These are phyloP conservation scores for Vararia minispora DNA, from an alignment of 768 basidiomycete genomes.

Conservation along the genomic window DNA sequence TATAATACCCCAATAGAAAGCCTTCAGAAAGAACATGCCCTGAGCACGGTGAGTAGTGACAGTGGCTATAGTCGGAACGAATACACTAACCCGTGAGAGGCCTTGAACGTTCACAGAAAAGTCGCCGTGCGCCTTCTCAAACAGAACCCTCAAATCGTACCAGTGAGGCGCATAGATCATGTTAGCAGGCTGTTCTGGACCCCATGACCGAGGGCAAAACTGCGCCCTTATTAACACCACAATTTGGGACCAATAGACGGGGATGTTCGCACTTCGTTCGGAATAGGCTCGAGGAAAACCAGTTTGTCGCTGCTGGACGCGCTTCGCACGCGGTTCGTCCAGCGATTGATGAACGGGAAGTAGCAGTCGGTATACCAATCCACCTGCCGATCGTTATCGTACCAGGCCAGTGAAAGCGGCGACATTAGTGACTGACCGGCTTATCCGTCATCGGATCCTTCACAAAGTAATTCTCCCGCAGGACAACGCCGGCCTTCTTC, in stretches of 20 bases:
- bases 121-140: constrained; percentile 72
- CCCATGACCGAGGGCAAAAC: constrained; percentile 79
- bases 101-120: constrained; percentile 93
- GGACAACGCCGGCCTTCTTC: constrained; percentile 56
- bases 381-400: constrained; percentile 30
- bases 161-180: constrained; percentile 72
- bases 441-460: constrained; percentile 53
- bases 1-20: constrained; percentile 92
- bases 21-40: constrained; percentile 77
- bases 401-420: background rate
- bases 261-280: constrained; percentile 66
- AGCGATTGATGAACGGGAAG: constrained; percentile 61
- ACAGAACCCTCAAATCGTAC: constrained; percentile 89
- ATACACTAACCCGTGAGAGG: constrained; percentile 56
- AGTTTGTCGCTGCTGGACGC: constrained; percentile 42
- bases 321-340: constrained; percentile 49
- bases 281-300: constrained; percentile 76
- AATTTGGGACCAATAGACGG: background rate
- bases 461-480: constrained; percentile 79
- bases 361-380: constrained; percentile 87
- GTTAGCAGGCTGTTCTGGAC: constrained; percentile 45
- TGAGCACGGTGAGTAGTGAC: constrained; percentile 21
- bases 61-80: background rate
- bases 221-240: constrained; percentile 18
- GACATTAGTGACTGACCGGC: constrained; percentile 32